A percentile compares a stretch with the other conserved stretches of the same genome.
phyloP scores from a whole-genome alignment of 1,284 basidiomycete genomes.

The Moniliophthora roreri region DNA sequence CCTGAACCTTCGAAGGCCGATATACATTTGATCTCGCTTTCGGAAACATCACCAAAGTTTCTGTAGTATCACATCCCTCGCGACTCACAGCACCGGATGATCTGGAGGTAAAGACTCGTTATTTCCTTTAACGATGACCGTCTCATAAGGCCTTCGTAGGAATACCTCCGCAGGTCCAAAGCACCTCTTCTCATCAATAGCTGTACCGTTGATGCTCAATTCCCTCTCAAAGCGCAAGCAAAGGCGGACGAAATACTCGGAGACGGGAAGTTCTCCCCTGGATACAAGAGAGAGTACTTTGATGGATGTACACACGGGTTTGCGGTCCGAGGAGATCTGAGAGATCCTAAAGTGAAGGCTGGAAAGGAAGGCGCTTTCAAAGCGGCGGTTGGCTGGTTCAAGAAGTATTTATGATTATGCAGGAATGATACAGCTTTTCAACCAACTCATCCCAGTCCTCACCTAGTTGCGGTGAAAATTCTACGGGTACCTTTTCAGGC shows the following conservation, averaged over 20 bases:
- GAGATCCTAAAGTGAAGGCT: slow-evolving; percentile 45
- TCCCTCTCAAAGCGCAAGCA: slow-evolving; percentile 46
- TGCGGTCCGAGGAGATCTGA: slow-evolving; percentile 54
- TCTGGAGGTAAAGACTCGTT: slow-evolving; percentile 11
- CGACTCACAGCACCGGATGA: slow-evolving; percentile 8
- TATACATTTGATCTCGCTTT: slow-evolving; percentile 13
- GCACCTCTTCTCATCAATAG: slow-evolving; percentile 64
- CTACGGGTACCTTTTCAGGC: too few relatives aligned
- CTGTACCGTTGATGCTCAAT: slow-evolving; percentile 52
- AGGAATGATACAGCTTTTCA: too few relatives aligned
- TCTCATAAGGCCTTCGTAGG: slow-evolving; percentile 31
- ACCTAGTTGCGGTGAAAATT: too few relatives aligned
- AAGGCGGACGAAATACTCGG: slow-evolving; percentile 58
- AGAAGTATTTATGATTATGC: slow-evolving; percentile 28
- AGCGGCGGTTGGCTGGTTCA: slow-evolving; percentile 52
- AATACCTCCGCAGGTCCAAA: slow-evolving; percentile 44
- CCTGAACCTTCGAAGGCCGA: not conserved
- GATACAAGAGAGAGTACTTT: slow-evolving; percentile 56
- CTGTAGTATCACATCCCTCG: slow-evolving; percentile 10
- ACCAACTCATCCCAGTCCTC: too few relatives aligned
- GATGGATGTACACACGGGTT: slow-evolving; percentile 65
- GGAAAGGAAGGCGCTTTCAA: slow-evolving; percentile 67
- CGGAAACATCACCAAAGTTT: slow-evolving; percentile 7
- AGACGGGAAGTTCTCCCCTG: slow-evolving; percentile 43
- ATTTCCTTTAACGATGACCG: not conserved